Conservation (phyloP, 2,329 filamentous ascomycete species). For the Cytospora chrysosperma region DNA sequence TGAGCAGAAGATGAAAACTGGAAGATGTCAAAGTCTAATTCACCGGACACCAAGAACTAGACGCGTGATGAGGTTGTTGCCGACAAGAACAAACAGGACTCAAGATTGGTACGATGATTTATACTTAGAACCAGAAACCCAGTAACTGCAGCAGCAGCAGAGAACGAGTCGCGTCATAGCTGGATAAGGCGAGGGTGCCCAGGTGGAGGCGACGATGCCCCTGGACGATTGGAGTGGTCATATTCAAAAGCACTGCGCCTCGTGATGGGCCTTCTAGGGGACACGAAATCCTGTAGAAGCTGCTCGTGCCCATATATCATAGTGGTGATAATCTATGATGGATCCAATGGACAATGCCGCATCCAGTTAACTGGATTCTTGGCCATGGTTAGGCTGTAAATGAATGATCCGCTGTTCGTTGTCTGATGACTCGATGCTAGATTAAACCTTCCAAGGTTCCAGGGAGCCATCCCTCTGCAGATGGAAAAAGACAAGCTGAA, state of each 20-base stretch:
- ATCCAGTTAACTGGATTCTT: not conserved
- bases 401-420: constrained; percentile 6
- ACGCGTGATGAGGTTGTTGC: not conserved
- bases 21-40: not conserved
- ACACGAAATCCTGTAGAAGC: not conserved
- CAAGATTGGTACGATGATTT: not conserved
- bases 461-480: not conserved
- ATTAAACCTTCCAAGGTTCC: not conserved
- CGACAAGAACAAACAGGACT: not conserved
- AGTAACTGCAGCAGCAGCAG: not conserved
- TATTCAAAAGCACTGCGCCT: not conserved
- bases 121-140: not conserved
- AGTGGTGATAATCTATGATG: not conserved
- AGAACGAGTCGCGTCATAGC: constrained; percentile 1
- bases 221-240: not conserved
- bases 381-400: not conserved
- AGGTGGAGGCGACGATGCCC: constrained; percentile 8
- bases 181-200: too few relatives aligned
- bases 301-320: not conserved
- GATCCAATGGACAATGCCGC: constrained; percentile 5
- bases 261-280: constrained; percentile 1
- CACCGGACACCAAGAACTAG: not conserved
- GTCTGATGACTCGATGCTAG: not conserved
- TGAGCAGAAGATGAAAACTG: not conserved
- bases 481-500: not conserved